Evolutionary conservation across 2,329 filamentous ascomycete species (phyloP), one percentile per base, ranked within the genome.

Genomic region (Helotiales sp.): DNA sequence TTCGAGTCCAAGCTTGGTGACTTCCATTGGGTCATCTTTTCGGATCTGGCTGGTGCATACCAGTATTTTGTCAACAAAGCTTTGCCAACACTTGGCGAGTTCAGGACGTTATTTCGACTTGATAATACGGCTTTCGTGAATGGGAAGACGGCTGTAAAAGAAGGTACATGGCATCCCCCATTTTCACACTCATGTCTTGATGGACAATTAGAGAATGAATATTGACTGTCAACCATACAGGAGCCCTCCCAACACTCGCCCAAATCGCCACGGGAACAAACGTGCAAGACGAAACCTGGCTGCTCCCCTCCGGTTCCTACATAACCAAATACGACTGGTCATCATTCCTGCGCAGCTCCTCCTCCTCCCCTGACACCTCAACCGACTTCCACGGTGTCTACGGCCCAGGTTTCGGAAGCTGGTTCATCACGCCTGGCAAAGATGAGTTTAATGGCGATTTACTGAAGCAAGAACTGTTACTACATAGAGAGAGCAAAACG

Each of bases 271-370:
- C 71, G 5, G 78, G 79, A 11, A 83, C 81, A 13, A 85, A 85
- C 52, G 81, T 86, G 3, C 83, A 85, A 70, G 84, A 86, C 73
- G 83, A 86, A 76, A 86, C 84, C 1, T 86, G 83, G 82, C 77
- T 81, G 61, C 79, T 77, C 30, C 77, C 77, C 0, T 81, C 84
- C 58, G 83, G 83, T 0, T 78, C 77, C 1, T 86, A 83, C 65
- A 79, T 86, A 66, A 75, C 70, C n/a, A 73, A 72, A 61, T 69
- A 74, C 57, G 80, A 83, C 63, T 82, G 82, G 74, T 80, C 78
- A 15, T 76, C 75, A 2, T 80, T 79, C 60, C 72, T 82, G 4
- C 71, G 79, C 2, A 76, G 79, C 1, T 77, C 80, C 55, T 79
- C 80, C n/a, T 84, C 79, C 64, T 82, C 49, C 26, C 7, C 3